These are phyloP conservation scores for Trichocladium antarcticum DNA, from an alignment of 495 filamentous ascomycete species.

Conservation along the genomic window DNA sequence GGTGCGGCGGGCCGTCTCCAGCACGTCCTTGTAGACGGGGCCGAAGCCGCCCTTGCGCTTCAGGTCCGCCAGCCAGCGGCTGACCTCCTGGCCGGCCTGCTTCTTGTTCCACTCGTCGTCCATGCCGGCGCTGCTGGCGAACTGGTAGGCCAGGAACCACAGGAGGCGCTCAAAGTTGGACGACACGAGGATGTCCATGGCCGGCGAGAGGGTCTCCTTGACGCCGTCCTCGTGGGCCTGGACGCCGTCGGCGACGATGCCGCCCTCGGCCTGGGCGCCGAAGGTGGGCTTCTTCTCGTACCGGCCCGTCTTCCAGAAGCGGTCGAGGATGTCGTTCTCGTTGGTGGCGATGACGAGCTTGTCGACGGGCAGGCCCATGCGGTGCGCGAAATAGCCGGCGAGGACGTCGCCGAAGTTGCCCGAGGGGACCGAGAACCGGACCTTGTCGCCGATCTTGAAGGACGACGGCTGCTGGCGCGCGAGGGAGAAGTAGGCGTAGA, in stretches of 20 bases:
- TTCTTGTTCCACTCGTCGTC: conserved; percentile 48
- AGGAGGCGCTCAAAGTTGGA: conserved; percentile 93
- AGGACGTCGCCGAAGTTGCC: conserved; percentile 97
- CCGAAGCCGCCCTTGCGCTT: conserved; percentile 73
- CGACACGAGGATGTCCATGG: conserved; percentile 93
- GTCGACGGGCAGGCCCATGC: conserved; percentile 78
- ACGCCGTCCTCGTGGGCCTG: conserved; percentile 60
- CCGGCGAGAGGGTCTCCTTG: conserved; percentile 78
- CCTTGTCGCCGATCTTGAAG: conserved; percentile 44
- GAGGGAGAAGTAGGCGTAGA: conserved; percentile 78
- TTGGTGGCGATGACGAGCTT: conserved; percentile 85
- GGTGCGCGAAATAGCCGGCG: conserved; percentile 80
- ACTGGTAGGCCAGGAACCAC: conserved; percentile 78
- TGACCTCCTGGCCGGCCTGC: conserved; percentile 55
- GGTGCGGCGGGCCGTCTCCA: conserved; percentile 49
- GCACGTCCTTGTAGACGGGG: conserved; percentile 53
- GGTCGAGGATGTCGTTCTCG: conserved; percentile 79
- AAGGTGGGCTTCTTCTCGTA: conserved; percentile 66
- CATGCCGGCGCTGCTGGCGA: conserved; percentile 41
- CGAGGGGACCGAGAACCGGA: conserved; percentile 76
- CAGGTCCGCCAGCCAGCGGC: conserved; percentile 59
- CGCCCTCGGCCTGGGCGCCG: conserved; percentile 44
- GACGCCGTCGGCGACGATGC: conserved; percentile 47
- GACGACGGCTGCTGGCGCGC: conserved; percentile 39
- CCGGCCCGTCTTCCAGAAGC: conserved; percentile 71